Percentiles rank a stretch among this genome's conserved stretches.
Conservation (phyloP, 1,284 basidiomycete genomes). For the Fomitopsis palustris region DNA sequence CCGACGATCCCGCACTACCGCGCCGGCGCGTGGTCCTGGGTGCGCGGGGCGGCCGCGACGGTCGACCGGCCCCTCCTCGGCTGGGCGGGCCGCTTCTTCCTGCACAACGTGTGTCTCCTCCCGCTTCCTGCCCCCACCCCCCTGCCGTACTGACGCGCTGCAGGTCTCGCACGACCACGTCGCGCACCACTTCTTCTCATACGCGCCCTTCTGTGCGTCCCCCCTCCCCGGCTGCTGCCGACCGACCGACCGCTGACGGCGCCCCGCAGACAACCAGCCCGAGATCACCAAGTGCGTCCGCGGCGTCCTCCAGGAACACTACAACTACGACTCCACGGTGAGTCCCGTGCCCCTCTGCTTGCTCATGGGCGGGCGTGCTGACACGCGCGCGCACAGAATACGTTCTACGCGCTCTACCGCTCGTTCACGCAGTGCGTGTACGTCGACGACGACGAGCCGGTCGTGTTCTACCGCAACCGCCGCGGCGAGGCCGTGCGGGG, state of each 20-base stretch:
- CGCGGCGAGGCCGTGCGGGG: conserved; percentile 37
- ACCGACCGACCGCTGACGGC: too few relatives aligned
- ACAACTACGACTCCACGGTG: conserved; percentile 44
- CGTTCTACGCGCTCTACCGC: conserved; percentile 32
- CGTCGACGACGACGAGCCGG: conserved; percentile 72
- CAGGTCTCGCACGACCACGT: background rate
- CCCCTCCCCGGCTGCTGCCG: too few relatives aligned
- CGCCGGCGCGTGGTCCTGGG: conserved; percentile 41
- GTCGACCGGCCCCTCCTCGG: conserved; percentile 49
- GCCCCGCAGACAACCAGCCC: conserved; percentile 36
- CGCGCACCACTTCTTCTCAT: conserved; percentile 3
- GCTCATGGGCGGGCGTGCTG: background rate
- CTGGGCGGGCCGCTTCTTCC: conserved; percentile 34
- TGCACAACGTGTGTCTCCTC: background rate
- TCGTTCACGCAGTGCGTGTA: conserved; percentile 45
- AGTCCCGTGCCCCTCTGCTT: too few relatives aligned
- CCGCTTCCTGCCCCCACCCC: too few relatives aligned
- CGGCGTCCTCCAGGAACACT: conserved; percentile 31
- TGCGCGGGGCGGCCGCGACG: conserved; percentile 47
- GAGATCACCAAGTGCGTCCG: conserved; percentile 28
- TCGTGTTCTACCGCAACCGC: conserved; percentile 76
- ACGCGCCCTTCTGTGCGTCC: background rate
- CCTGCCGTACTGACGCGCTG: too few relatives aligned
- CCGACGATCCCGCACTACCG: conserved; percentile 33
- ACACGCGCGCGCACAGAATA: conserved; percentile 19